Percentiles rank a stretch among this genome's conserved stretches.
phyloP scores from a whole-genome alignment of 139 green algal genomes.

The Choricystis sp. region DNA sequence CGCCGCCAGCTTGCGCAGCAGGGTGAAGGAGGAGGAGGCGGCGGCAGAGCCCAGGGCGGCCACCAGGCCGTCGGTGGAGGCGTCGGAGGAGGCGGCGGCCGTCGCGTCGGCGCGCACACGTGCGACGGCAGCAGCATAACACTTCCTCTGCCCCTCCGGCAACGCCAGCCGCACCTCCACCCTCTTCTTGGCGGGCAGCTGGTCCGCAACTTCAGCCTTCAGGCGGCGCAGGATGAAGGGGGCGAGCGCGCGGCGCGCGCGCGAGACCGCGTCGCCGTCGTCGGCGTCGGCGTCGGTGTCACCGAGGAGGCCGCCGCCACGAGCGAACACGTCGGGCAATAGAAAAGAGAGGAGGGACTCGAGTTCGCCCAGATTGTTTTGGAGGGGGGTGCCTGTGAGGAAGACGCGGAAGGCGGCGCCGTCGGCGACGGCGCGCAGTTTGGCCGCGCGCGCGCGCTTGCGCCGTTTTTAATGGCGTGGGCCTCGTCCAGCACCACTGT shows the following conservation, averaged over 20 bases:
- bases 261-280: conserved; percentile 50
- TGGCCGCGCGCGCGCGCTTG: conserved; percentile 19
- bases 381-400: conserved; percentile 74
- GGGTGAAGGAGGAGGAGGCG: conserved; percentile 38
- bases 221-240: conserved; percentile 81
- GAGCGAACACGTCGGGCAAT: conserved; percentile 58
- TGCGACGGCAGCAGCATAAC: conserved; percentile 39
- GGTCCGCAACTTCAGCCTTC: conserved; percentile 72
- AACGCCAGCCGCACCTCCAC: conserved; percentile 38
- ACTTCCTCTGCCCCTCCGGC: conserved; percentile 27
- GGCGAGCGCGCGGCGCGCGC: conserved; percentile 32
- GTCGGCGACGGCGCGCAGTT: conserved; percentile 11
- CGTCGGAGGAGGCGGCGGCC: neutral
- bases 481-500: conserved; percentile 59
- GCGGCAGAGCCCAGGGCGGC: conserved; percentile 7
- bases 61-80: conserved; percentile 5
- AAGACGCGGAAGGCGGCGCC: neutral
- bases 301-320: conserved; percentile 12
- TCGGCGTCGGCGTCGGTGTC: conserved; percentile 22
- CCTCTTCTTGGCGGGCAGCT: conserved; percentile 61
- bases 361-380: conserved; percentile 83
- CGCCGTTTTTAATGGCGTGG: conserved; percentile 79
- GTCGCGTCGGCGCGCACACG: conserved; percentile 18
- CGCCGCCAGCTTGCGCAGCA: conserved; percentile 85
- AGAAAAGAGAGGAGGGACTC: conserved; percentile 75